A percentile compares a stretch with the other conserved stretches of the same genome.
Conservation (phyloP, 1,284 basidiomycete genomes). For the Ganoderma lucidum region DNA sequence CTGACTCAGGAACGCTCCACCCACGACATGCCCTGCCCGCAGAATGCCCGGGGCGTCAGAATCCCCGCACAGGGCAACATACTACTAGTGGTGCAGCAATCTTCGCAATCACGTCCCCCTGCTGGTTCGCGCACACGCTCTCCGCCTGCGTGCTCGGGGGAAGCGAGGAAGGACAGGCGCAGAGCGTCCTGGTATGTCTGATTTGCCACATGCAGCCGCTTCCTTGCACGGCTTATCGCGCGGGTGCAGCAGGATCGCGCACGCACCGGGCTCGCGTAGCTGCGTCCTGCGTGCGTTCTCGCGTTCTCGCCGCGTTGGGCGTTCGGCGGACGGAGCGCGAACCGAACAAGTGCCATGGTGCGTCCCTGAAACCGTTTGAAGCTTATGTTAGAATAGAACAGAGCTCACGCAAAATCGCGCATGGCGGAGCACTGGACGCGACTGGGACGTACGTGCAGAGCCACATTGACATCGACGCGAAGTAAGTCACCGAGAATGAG, state of each 20-base stretch:
- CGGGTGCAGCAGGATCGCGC: conserved; percentile 6
- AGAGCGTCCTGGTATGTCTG: conserved; percentile 11
- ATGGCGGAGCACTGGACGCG: neutral
- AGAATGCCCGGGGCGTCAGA: conserved; percentile 8
- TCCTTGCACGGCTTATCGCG: conserved; percentile 18
- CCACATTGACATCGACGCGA: neutral
- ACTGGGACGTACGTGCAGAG: neutral
- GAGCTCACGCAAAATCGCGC: conserved; percentile 2
- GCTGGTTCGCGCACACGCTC: neutral
- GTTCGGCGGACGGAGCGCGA: conserved; percentile 22
- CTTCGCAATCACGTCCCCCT: conserved; percentile 7
- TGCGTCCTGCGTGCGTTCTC: neutral
- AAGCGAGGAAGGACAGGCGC: neutral
- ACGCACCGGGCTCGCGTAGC: conserved; percentile 2
- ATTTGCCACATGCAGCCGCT: conserved; percentile 9
- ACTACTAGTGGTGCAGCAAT: neutral
- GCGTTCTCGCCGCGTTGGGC: conserved; percentile 11
- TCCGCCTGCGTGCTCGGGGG: conserved; percentile 16
- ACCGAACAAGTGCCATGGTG: conserved; percentile 10
- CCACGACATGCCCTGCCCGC: neutral
- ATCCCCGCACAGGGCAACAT: neutral
- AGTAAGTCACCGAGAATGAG: neutral
- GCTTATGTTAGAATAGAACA: conserved; percentile 1
- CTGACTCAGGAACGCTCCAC: neutral
- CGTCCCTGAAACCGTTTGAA: neutral